Conservation (phyloP, 345 rosid species). For the Streptanthus diversifolius region DNA sequence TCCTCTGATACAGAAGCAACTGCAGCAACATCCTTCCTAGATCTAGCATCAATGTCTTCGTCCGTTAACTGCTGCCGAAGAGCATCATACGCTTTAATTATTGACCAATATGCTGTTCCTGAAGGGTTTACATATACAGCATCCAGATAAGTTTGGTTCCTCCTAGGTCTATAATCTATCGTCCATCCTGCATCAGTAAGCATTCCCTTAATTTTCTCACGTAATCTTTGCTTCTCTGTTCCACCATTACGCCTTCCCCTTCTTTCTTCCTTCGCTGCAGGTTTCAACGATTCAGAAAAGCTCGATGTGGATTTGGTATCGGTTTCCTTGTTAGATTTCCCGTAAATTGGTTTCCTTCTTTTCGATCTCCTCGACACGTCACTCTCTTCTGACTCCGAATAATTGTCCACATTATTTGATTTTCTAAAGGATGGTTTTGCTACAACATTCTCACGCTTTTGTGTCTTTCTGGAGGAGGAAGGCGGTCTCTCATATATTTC, state of each 20-base stretch:
- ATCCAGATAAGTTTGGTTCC: slow-evolving; percentile 79
- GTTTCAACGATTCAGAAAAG: slow-evolving; percentile 36
- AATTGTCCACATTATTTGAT: slow-evolving; percentile 36
- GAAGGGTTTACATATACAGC: slow-evolving; percentile 88
- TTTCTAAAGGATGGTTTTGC: slow-evolving; percentile 38
- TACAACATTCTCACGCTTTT: slow-evolving; percentile 37
- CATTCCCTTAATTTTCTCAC: slow-evolving; percentile 84
- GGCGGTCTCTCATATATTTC: slow-evolving; percentile 41
- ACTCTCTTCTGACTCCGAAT: slow-evolving; percentile 54
- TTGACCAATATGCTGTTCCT: slow-evolving; percentile 96
- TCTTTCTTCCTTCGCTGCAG: slow-evolving; percentile 45
- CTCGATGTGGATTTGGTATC: slow-evolving; percentile 41
- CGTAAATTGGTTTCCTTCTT: slow-evolving; percentile 36
- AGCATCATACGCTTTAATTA: slow-evolving; percentile 90
- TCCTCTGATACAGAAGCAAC: slow-evolving; percentile 73
- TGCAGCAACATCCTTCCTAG: slow-evolving; percentile 44
- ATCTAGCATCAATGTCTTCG: slow-evolving; percentile 46
- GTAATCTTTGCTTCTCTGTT: slow-evolving; percentile 92
- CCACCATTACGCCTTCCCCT: slow-evolving; percentile 77
- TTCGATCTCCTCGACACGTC: slow-evolving; percentile 43
- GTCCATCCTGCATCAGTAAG: slow-evolving; percentile 93
- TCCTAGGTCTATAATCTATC: slow-evolving; percentile 84
- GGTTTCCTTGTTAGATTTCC: slow-evolving; percentile 32
- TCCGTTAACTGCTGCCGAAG: slow-evolving; percentile 64
- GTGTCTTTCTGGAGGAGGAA: slow-evolving; percentile 31